These are phyloP conservation scores for Aspergillus sp. DNA, from an alignment of 2,329 filamentous ascomycete genomes.

Conservation along the genomic window DNA sequence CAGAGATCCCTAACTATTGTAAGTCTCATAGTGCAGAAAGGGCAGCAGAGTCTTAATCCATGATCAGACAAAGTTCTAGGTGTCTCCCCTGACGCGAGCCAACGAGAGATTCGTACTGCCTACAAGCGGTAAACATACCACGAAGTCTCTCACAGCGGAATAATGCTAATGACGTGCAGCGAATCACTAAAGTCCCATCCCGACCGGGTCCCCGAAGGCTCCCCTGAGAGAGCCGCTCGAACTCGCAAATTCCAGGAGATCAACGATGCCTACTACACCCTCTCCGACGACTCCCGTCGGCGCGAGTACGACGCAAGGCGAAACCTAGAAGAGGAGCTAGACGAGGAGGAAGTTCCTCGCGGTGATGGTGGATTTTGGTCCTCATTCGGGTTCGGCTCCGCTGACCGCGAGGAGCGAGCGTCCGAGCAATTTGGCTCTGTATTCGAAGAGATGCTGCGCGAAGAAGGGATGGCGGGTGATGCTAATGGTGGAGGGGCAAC, in stretches of 20 bases:
- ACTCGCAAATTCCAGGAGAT: constrained; percentile 90
- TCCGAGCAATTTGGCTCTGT: constrained; percentile 85
- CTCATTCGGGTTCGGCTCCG: constrained; percentile 63
- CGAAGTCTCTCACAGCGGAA: constrained; percentile 38
- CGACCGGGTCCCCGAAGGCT: constrained; percentile 82
- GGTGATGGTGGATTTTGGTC: constrained; percentile 71
- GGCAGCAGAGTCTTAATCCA: constrained; percentile 5
- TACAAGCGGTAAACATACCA: constrained; percentile 76
- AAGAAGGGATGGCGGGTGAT: constrained; percentile 75
- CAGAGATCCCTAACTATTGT: constrained; percentile 48
- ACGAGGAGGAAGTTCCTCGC: constrained; percentile 55
- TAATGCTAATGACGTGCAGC: constrained; percentile 14
- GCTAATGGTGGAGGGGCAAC: constrained; percentile 56
- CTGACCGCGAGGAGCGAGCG: constrained; percentile 42
- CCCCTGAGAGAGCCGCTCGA: constrained; percentile 77
- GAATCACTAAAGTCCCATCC: constrained; percentile 91
- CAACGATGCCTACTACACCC: constrained; percentile 90
- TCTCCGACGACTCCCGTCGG: constrained; percentile 77
- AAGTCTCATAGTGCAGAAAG: constrained; percentile 22
- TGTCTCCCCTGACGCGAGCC: constrained; percentile 72
- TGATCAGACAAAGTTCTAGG: constrained; percentile 72
- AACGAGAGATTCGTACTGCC: constrained; percentile 85
- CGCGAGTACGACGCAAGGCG: constrained; percentile 79
- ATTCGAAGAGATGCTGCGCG: constrained; percentile 87
- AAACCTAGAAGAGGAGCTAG: constrained; percentile 56